Evolutionary conservation across 345 rosid species (phyloP).

Genomic region (Zanthoxylum bungeanum): DNA sequence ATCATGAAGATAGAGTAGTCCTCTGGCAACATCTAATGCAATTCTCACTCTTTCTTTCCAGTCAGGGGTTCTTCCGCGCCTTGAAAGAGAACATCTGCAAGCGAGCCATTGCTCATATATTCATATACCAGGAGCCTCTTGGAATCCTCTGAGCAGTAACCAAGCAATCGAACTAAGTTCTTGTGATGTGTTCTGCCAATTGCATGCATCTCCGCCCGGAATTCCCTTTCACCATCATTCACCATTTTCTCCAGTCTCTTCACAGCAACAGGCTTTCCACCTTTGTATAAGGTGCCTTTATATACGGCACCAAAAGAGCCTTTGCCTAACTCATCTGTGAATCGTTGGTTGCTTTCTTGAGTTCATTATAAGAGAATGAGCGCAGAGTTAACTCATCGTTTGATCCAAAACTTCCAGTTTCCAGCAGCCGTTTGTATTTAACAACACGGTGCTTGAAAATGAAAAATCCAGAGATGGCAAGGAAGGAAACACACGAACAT

Average conservation of each 20-base stretch:
- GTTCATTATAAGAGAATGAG: slow-evolving; percentile 4
- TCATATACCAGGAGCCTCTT: slow-evolving; percentile 9
- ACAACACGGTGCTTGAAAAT: not conserved
- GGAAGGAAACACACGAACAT: not conserved
- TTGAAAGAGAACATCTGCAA: not conserved
- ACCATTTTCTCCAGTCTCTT: slow-evolving; percentile 12
- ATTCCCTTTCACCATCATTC: not conserved
- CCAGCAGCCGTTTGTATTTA: not conserved
- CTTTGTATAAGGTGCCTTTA: not conserved
- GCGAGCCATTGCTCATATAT: slow-evolving; percentile 15
- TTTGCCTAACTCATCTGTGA: not conserved
- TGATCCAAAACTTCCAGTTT: not conserved
- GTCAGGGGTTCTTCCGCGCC: not conserved
- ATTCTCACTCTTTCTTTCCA: slow-evolving; percentile 10
- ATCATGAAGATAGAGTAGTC: slow-evolving; percentile 10
- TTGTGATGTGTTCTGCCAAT: slow-evolving; percentile 9
- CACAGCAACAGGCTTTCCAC: slow-evolving; percentile 11
- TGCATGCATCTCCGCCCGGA: slow-evolving; percentile 3
- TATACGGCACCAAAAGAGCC: slow-evolving; percentile 7
- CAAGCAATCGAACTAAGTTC: slow-evolving; percentile 8
- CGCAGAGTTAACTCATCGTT: not conserved
- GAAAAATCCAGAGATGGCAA: not conserved
- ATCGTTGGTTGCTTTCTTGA: slow-evolving; percentile 8
- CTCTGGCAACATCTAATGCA: slow-evolving; percentile 5
- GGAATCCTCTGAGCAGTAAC: slow-evolving; percentile 7